phyloP scores from a whole-genome alignment of 805 yeast species.

The Candida hungchunana region DNA sequence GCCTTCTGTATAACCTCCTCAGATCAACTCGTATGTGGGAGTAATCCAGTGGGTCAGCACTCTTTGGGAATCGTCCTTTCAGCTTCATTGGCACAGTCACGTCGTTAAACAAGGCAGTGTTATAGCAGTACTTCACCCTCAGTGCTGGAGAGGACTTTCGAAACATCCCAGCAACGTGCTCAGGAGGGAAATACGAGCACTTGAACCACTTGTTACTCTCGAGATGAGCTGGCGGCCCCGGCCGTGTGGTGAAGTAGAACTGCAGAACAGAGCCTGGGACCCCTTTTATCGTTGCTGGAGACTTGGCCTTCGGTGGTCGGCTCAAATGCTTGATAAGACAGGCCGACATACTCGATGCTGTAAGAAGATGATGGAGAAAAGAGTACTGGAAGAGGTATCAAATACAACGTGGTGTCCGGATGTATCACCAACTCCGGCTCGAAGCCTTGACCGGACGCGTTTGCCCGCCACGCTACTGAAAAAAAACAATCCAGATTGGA shows the following conservation, averaged over 20 bases:
- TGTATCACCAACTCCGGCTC: background rate
- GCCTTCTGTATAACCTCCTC: slow-evolving; percentile 12
- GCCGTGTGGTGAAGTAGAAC: slow-evolving; percentile 10
- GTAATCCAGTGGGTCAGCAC: slow-evolving; percentile 19
- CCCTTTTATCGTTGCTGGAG: slow-evolving; percentile 8
- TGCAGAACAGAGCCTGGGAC: slow-evolving; percentile 9
- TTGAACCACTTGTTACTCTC: slow-evolving; percentile 12
- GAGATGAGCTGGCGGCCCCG: slow-evolving; percentile 9
- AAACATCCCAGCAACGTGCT: slow-evolving; percentile 19
- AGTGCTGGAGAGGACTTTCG: slow-evolving; percentile 24
- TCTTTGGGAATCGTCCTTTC: slow-evolving; percentile 10
- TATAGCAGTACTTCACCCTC: slow-evolving; percentile 18
- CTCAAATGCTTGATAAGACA: no score
- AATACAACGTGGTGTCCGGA: background rate
- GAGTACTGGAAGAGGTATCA: no score
- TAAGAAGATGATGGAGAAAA: no score
- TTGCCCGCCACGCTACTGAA: no score
- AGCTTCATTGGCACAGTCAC: slow-evolving; percentile 3
- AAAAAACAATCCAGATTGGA: background rate
- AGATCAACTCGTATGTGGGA: slow-evolving; percentile 16
- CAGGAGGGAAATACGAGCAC: slow-evolving; percentile 19
- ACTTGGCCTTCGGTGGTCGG: slow-evolving; percentile 7
- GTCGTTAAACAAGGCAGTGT: slow-evolving; percentile 16
- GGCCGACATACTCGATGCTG: no score
- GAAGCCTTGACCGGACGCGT: background rate